phyloP scores from a whole-genome alignment of 805 yeast species.

The Ogataea paraovalis region DNA sequence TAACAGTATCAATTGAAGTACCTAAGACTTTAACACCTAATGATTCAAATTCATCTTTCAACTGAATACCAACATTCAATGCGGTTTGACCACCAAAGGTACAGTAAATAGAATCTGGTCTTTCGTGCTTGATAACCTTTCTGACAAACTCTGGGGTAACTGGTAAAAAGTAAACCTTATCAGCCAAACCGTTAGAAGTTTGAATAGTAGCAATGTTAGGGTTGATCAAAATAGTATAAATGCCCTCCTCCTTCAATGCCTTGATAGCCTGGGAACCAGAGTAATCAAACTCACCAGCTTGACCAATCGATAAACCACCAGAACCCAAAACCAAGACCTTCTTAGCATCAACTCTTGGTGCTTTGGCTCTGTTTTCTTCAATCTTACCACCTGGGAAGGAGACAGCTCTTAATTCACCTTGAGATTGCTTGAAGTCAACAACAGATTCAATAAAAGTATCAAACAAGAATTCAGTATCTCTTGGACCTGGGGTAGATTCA shows the following conservation, averaged over 20 bases:
- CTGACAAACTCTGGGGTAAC: conserved; percentile 95
- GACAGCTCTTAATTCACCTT: conserved; percentile 62
- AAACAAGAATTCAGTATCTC: conserved; percentile 95
- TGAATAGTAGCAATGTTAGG: conserved; percentile 99
- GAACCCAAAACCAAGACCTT: conserved; percentile 94
- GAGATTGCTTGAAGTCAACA: conserved; percentile 53
- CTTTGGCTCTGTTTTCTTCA: conserved; percentile 68
- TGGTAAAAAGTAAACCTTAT: conserved; percentile 96
- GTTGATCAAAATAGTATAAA: conserved; percentile 90
- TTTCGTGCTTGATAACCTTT: conserved; percentile 89
- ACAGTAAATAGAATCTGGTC: conserved; percentile 94
- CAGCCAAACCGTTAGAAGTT: conserved; percentile 96
- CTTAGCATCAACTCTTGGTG: conserved; percentile 79
- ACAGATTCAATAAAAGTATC: conserved; percentile 89
- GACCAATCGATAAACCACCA: conserved; percentile 96
- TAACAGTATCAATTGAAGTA: conserved; percentile 92
- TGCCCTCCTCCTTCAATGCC: conserved; percentile 96
- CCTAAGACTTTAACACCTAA: conserved; percentile 95
- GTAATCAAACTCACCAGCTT: conserved; percentile 97
- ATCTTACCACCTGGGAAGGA: conserved; percentile 86
- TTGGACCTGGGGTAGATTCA: conserved; percentile 98
- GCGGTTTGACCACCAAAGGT: conserved; percentile 99
- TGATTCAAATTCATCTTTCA: conserved; percentile 90
- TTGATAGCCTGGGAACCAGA: conserved; percentile 97
- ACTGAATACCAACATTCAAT: conserved; percentile 87